These are phyloP conservation scores for Aspergillus indologenus DNA, from an alignment of 495 filamentous ascomycete genomes.

Conservation along the genomic window DNA sequence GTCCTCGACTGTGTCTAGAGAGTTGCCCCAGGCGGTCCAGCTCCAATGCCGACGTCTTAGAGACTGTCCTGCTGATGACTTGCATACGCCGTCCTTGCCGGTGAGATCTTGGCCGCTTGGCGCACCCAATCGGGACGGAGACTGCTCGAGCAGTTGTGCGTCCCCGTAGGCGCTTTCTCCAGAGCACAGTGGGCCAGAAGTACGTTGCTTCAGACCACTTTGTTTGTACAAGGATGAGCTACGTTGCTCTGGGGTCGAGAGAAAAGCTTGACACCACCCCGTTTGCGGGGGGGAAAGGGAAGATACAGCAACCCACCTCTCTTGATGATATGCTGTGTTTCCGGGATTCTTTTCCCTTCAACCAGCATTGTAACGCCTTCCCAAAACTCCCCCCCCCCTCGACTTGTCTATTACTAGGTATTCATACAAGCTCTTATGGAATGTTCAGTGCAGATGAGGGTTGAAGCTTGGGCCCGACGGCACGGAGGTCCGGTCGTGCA, in stretches of 20 bases:
- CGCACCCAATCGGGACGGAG: not conserved
- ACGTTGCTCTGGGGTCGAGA: not conserved
- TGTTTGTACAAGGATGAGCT: not conserved
- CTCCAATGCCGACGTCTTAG: not conserved
- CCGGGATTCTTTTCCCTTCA: not conserved
- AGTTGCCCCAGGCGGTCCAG: not conserved
- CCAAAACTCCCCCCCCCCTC: not conserved
- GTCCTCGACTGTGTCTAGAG: not conserved
- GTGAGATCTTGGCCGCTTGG: slow-evolving; percentile 15
- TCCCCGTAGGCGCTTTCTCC: not conserved
- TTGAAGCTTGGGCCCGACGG: not conserved
- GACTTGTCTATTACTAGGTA: not conserved
- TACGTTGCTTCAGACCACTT: not conserved
- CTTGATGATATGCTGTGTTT: not conserved
- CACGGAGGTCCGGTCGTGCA: not conserved
- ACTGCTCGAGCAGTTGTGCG: not conserved
- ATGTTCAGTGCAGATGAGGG: not conserved
- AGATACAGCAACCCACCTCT: not conserved
- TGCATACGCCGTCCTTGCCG: slow-evolving; percentile 16
- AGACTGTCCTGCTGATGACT: slow-evolving; percentile 19
- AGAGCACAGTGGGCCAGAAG: not conserved
- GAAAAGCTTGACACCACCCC: not conserved
- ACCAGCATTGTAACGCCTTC: not conserved
- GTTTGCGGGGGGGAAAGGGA: not conserved
- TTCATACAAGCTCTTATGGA: not conserved